Evolutionary conservation across 1,284 basidiomycete genomes (phyloP), one percentile per base, ranked within the genome.

Genomic region (Ustilago loliicola): DNA sequence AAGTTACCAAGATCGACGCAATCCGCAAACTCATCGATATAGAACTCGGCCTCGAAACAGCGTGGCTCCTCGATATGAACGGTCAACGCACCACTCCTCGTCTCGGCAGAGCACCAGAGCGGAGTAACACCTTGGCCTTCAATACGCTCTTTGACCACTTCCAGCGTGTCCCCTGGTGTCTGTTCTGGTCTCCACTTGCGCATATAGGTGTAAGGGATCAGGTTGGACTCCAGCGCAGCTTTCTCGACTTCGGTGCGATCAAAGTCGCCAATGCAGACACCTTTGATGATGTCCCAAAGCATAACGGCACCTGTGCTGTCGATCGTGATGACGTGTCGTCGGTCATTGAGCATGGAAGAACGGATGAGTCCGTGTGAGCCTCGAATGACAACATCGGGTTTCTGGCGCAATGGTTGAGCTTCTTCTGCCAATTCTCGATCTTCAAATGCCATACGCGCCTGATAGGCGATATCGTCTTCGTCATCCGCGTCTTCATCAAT

Each of bases 1-100:
- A 91, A 76, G 90, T 60, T 45, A 23, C 48, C 45, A 4, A 54
- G 47, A 30, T 68, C 61, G 27, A 69, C 53, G 52, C 72, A 81
- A 34, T 56, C 58, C 59, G 70, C 61, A 91, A 91, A 87, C 67
- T 99, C 96, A 85, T 98, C 96, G 3, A 93, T 91, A 85, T 97
- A 98, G 3, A 96, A 91, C 87, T 99, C 97, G 11, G 94, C 94
- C 71, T 98, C 95, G 86, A 98, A 98, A 78, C 92, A 94, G 54
- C 90, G 88, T 5, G 84, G 86, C 80, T 97, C 94, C 64, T 91
- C 93, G 48, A 99, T 85, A 87, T 98, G 94, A 3, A 99, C 91
- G 0, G 92, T 92, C 69, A 99, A 88, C 36, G 94, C 90, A 2
- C 96, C 96, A 21, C 92, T 92, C 86, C 93, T 93, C 6, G 95